Base-by-base conservation (phyloP, 805 yeast genomes). In the Kodamaea laetipori region DNA sequence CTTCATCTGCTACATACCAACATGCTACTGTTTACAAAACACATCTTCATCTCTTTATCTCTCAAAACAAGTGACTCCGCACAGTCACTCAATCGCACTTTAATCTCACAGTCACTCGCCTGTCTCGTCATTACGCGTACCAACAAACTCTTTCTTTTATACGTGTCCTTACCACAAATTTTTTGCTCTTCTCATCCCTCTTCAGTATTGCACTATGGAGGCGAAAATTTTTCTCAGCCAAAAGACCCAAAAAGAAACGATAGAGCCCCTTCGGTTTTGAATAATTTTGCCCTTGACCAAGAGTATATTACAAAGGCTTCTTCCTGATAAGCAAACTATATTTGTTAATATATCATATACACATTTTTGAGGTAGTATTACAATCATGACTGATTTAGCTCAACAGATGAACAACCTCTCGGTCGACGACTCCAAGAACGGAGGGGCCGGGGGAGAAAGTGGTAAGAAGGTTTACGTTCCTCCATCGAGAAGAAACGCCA, bases 371-470 rank as follows among this genome's bases (percentile, higher is more conserved):
- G 39, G 40, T 31, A 40, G 40, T n/a, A 38, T 40, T 31, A 46
- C 35, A 47, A 37, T 38, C 35, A 80, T 80, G 85, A 66, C 84
- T 58, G 82, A 80, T 61, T 66, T 81, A 61, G 69, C 79, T 54
- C 71, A 76, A 63, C 74, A 76, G 58, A 69, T 81, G 75, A 73
- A 74, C 65, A 74, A 79, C 58, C 73, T 81, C 55, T 75, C 73
- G 58, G 74, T 80, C 50, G 63, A 67, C 56, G 74, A 63, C 44
- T 61, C 56, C 46, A 62, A 49, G 32, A 51, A 57, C 42, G 49
- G 43, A 12, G 55, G 49, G 32, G 43, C 52, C 18, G 55, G 59
- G 24, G 64, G 69, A 35, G 54, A 40, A 37, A 41, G 48, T 38
- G 48, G 43, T n/a, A 46, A 50, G 47, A 43, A 56, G 39, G 54